Base-by-base conservation (phyloP, 768 basidiomycete genomes). In the Panaeolus cyanescens region DNA sequence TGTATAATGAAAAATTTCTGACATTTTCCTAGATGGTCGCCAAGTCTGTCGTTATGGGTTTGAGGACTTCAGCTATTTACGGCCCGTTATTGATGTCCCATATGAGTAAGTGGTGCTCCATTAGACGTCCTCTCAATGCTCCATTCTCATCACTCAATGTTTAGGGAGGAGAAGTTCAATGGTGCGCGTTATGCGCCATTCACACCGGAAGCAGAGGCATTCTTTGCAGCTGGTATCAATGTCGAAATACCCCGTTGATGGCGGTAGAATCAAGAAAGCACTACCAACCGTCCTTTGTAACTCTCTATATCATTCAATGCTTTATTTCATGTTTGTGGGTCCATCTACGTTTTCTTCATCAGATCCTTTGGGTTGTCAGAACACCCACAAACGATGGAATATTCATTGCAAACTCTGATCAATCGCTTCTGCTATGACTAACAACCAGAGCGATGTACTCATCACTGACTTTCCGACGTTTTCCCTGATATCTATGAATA, bases 21-120 rank as follows among this genome's bases (percentile, higher is more conserved):
- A 50, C 13, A 50, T 28, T 61, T 10, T 34, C 15, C 30, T 37
- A 88, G 88, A 88, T 58, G 89, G 89, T 12, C 71, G 75, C 19
- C 85, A 88, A 64, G 53, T 74, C 13, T 70, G 85, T 61, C 81
- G 81, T 64, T 79, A 82, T 65, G 84, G 81, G 56, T 89, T 81
- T 62, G 83, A 88, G 33, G 66, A 76, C 1, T 90, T 88, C 70
- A 79, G 79, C 4, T 83, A 87, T 50, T 65, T 77, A 10, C 75
- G 85, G 31, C 69, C 76, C 13, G 76, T 81, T 17, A 68, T 85
- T n/a, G 81, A 87, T 55, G 72, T 85, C 50, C 86, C 88, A 1
- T 76, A 72, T 60, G 77, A 76, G 86, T 88, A 59, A 42, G 82
- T 74, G 13, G n/a, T 50, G 10, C 4, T 20, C 10, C 22, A n/a